These are phyloP conservation scores for Alloteropsis semialata DNA, from an alignment of 176 grass and related monocot genomes.

Conservation along the genomic window DNA sequence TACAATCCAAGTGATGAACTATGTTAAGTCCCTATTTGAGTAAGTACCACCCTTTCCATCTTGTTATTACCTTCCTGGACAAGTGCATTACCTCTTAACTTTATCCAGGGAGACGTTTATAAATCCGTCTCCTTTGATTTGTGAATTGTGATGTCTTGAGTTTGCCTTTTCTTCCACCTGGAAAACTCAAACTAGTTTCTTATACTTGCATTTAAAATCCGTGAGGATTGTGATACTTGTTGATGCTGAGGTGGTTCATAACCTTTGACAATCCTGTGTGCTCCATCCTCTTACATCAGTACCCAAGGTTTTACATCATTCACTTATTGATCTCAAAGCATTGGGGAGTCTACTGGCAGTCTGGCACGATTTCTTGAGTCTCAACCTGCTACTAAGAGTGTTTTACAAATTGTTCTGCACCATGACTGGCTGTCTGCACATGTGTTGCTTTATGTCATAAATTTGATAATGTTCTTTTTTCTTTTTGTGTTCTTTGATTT, in stretches of 20 bases:
- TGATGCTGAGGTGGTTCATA: neutral
- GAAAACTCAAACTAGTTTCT: neutral
- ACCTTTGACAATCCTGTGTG: neutral
- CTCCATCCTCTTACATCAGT: too few species aligned
- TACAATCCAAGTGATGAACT: slow-evolving; percentile 70
- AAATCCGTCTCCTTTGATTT: slow-evolving; percentile 1
- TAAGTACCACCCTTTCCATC: slow-evolving; percentile 25
- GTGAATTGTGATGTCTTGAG: neutral
- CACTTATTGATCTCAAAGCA: neutral
- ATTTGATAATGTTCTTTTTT: neutral
- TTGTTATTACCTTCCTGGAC: slow-evolving; percentile 4
- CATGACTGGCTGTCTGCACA: neutral
- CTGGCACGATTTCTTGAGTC: neutral
- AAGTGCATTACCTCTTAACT: neutral
- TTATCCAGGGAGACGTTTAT: neutral
- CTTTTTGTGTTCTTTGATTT: slow-evolving; percentile 1
- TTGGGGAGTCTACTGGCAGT: neutral
- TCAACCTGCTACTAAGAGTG: slow-evolving; percentile 6
- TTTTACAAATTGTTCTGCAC: neutral
- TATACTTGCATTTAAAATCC: neutral
- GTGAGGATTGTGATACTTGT: neutral
- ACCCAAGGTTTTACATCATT: neutral
- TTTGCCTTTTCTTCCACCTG: neutral
- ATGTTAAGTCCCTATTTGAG: slow-evolving; percentile 77
- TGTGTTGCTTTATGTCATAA: slow-evolving; percentile 6